These are phyloP conservation scores for Flueggea neowawraea DNA, from an alignment of 441 rosid genomes.

Conservation along the genomic window DNA sequence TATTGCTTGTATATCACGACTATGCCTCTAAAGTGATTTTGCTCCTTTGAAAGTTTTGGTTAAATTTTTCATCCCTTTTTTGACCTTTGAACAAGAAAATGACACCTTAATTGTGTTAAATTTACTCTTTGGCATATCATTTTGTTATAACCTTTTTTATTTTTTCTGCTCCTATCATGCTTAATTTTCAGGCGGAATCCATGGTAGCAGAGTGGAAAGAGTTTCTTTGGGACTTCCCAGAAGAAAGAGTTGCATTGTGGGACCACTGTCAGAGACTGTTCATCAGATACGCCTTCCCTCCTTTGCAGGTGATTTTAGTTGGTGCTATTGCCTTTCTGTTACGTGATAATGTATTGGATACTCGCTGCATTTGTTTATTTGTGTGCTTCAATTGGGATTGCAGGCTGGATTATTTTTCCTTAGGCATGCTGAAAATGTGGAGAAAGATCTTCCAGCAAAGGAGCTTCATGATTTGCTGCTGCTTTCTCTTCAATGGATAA, in stretches of 20 bases:
- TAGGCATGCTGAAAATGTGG: slow-evolving; percentile 91
- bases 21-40: no score
- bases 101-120: no score
- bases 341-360: slow-evolving; percentile 15
- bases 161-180: slow-evolving; percentile 7
- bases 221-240: slow-evolving; percentile 99
- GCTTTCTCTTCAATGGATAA: slow-evolving; percentile 95
- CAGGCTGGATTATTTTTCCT: slow-evolving; percentile 99
- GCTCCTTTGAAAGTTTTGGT: no score
- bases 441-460: slow-evolving; percentile 94
- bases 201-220: slow-evolving; percentile 99
- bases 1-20: no score
- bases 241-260: slow-evolving; percentile 99
- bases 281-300: slow-evolving; percentile 82
- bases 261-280: slow-evolving; percentile 96
- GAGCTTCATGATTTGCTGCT: slow-evolving; percentile 92
- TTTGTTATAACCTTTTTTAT: background rate
- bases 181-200: slow-evolving; percentile 80
- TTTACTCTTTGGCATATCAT: background rate
- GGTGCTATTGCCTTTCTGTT: background rate
- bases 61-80: no score
- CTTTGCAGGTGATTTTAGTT: slow-evolving; percentile 61
- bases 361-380: slow-evolving; percentile 6
- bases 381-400: slow-evolving; percentile 21
- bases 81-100: no score